Evolutionary conservation across 768 basidiomycete genomes (phyloP), one percentile per base, ranked within the genome.

Genomic region (Gloeopeniophorella convolvens): DNA sequence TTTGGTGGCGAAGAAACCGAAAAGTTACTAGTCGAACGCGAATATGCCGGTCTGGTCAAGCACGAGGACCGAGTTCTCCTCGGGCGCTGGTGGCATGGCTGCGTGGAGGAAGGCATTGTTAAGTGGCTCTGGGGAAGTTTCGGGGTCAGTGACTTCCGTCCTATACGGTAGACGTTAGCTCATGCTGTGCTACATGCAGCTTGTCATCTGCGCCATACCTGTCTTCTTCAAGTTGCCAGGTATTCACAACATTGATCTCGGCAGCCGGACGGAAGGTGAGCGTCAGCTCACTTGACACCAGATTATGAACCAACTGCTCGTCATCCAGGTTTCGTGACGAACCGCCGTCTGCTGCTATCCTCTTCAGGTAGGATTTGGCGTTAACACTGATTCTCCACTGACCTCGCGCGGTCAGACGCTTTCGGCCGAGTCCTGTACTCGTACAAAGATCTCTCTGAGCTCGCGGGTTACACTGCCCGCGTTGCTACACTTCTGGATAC

Each of bases 111-210:
- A 66, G 92, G 89, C 2, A 83, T 99, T 36, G 85, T 97, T 61
- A 98, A 99, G 68, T 97, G 85, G 85, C 62, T 94, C 7, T 99
- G 95, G 95, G 94, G 95, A 58, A 86, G 84, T 64, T 85, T 94
- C 64, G 95, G 95, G 32, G 83, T 93, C 61, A 50, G 83, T 75
- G 10, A 13, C 11, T 27, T 32, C 10, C 37, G 9, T 45, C 20
- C 35, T 34, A 23, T 16, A 23, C 18, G 40, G 28, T 8, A 20
- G 3, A 34, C 8, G 24, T 26, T 32, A 33, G n/a, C 47, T 54
- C 24, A 54, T 54, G 18, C 28, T 16, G 18, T 34, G 12, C 30
- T 18, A 21, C n/a, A n/a, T n/a, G 21, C 39, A 54, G 52, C 52
- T 91, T 26, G 77, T 87, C 45, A 77, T 94, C 3, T 97, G 95